A percentile compares a stretch with the other conserved stretches of the same genome.
phyloP scores from a whole-genome alignment of 345 rosid species.

The Eucalyptus cladocalyx region DNA sequence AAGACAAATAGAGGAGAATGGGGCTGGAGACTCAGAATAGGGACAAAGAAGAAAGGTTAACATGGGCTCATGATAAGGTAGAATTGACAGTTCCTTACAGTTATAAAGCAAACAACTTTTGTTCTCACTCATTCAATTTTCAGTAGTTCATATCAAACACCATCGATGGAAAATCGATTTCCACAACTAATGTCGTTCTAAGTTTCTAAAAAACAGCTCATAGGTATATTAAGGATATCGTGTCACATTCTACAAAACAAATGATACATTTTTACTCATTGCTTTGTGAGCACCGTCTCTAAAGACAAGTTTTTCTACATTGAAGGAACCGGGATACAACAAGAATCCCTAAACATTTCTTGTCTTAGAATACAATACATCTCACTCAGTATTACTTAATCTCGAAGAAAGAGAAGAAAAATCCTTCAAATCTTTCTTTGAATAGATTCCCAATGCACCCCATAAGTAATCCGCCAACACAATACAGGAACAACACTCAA shows the following conservation, averaged over 20 bases:
- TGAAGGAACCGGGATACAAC: not conserved
- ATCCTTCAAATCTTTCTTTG: not conserved
- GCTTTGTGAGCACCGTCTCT: not conserved
- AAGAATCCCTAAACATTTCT: not conserved
- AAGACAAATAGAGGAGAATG: not conserved
- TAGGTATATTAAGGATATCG: not conserved
- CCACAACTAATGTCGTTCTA: not conserved
- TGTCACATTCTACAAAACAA: not conserved
- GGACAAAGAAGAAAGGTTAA: not conserved
- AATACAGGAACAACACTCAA: not conserved
- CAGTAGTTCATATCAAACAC: not conserved
- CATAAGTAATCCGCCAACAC: not conserved
- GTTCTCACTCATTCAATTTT: not conserved
- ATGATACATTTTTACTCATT: not conserved
- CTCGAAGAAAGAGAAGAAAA: not conserved
- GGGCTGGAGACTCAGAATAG: not conserved
- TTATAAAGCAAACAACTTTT: not conserved
- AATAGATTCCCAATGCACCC: not conserved
- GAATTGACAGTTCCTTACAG: not conserved
- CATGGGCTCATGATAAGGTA: not conserved
- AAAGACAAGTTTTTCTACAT: not conserved
- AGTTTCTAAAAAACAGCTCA: not conserved
- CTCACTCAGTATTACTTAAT: not conserved
- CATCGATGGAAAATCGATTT: not conserved
- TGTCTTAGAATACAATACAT: not conserved